These are phyloP conservation scores for Apiospora koreana DNA, from an alignment of 2,329 filamentous ascomycete species.

Conservation along the genomic window DNA sequence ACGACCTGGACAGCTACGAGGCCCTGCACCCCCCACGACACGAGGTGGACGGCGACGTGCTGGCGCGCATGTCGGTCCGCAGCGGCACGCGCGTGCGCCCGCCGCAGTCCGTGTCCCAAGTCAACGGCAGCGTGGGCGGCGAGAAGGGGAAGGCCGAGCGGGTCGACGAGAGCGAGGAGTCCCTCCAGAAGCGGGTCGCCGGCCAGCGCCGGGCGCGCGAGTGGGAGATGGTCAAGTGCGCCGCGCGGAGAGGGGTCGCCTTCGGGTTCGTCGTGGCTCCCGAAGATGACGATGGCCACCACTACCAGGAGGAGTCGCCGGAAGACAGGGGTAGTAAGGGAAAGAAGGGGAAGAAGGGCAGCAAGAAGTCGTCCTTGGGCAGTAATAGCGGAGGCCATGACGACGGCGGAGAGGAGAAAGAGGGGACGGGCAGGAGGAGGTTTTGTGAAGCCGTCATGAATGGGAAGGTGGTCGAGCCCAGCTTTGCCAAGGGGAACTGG, in stretches of 20 bases:
- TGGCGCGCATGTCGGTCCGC: constrained; percentile 36
- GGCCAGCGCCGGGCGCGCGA: constrained; percentile 49
- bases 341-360: not conserved
- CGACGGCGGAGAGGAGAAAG: not conserved
- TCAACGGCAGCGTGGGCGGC: constrained; percentile 58
- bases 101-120: constrained; percentile 43
- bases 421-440: constrained; percentile 27
- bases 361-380: constrained; percentile 18
- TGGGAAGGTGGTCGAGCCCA: constrained; percentile 58
- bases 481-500: constrained; percentile 64
- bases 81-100: constrained; percentile 39
- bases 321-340: not conserved
- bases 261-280: constrained; percentile 45
- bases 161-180: constrained; percentile 52
- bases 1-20: not conserved
- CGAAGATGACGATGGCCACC: not conserved
- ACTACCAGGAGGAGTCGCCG: not conserved
- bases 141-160: constrained; percentile 56
- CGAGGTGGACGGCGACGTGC: constrained; percentile 19
- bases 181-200: constrained; percentile 48
- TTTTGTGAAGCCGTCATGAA: constrained; percentile 62
- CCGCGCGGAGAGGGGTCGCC: constrained; percentile 58
- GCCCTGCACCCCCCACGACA: not conserved
- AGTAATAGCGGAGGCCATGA: constrained; percentile 1
- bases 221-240: constrained; percentile 27